Percentiles rank a stretch among this genome's conserved stretches.
Conservation (phyloP, 331 rosid species). For the Quercus lobata region DNA sequence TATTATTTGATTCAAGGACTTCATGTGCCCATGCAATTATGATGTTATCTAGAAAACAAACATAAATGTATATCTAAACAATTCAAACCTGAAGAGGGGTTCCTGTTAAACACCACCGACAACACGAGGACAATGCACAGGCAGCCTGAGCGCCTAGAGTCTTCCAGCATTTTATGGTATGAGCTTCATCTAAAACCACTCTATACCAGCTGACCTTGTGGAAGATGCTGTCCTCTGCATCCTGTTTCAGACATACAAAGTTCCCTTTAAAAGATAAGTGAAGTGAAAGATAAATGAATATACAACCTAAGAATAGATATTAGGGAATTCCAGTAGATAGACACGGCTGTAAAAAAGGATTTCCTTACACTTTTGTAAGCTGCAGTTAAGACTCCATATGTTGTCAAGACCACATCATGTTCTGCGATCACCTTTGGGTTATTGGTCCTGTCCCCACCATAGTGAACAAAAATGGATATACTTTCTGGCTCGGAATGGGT, state of each 20-base stretch:
- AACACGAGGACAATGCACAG: constrained; percentile 59
- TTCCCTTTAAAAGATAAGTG: not conserved
- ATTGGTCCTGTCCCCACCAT: constrained; percentile 67
- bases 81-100: constrained; percentile 80
- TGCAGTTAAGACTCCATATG: constrained; percentile 65
- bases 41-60: not conserved
- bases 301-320: too few species aligned
- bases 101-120: constrained; percentile 97
- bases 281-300: not conserved
- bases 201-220: constrained; percentile 72
- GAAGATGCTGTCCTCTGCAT: constrained; percentile 57
- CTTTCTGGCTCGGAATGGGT: constrained; percentile 56
- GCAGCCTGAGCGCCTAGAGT: constrained; percentile 63
- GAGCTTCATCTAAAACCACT: constrained; percentile 96
- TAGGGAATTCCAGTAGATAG: not conserved
- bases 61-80: not conserved
- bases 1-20: not conserved
- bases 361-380: constrained; percentile 56
- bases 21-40: not conserved
- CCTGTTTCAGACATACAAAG: constrained; percentile 32
- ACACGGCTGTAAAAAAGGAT: not conserved
- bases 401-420: constrained; percentile 78
- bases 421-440: constrained; percentile 45
- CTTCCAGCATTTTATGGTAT: constrained; percentile 61
- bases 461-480: constrained; percentile 70